Percentiles rank a stretch among this genome's conserved stretches.
Conservation (phyloP, 169 alveolate species). For the Plasmodium gonderi region DNA sequence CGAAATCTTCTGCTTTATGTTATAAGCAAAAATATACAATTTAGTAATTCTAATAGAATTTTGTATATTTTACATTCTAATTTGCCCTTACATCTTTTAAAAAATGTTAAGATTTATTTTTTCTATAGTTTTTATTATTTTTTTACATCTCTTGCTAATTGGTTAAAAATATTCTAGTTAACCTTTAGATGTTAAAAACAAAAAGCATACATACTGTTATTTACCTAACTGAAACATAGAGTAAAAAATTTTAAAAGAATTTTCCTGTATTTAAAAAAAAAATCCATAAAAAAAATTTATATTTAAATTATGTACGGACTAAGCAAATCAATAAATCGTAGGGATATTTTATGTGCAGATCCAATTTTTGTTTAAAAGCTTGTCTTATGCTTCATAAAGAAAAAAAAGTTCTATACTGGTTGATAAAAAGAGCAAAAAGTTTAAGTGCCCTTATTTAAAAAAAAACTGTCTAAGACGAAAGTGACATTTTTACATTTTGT, state of each 20-base stretch:
- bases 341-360: neutral
- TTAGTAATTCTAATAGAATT: neutral
- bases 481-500: neutral
- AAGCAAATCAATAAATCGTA: neutral
- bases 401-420: neutral
- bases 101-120: neutral
- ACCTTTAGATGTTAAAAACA: neutral
- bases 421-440: neutral
- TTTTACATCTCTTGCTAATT: neutral
- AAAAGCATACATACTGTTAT: neutral
- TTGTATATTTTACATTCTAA: neutral
- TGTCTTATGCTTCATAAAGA: neutral
- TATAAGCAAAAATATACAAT: neutral
- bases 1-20: neutral
- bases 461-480: neutral
- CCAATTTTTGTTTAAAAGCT: neutral
- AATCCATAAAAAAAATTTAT: neutral
- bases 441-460: neutral
- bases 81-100: constrained; percentile 2
- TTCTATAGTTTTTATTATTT: neutral
- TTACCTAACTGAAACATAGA: neutral
- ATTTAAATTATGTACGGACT: neutral
- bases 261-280: neutral
- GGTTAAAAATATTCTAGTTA: neutral
- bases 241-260: neutral